phyloP scores from a whole-genome alignment of 352 stramenopile genomes.

The Pythium aphanidermatum region DNA sequence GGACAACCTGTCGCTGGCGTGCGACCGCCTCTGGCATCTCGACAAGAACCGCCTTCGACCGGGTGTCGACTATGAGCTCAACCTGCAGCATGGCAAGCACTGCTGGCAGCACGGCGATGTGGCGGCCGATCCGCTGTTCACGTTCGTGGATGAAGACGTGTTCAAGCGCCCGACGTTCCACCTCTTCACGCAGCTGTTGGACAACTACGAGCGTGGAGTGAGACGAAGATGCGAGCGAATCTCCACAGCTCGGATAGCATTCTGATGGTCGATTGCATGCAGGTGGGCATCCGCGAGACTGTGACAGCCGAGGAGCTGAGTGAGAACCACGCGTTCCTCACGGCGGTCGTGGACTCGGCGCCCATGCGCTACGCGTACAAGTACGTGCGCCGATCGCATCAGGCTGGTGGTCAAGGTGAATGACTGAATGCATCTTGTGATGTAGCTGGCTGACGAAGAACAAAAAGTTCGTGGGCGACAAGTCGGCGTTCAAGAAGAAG shows the following conservation, averaged over 20 bases:
- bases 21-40: constrained; percentile 91
- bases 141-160: constrained; percentile 76
- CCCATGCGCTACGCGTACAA: constrained; percentile 93
- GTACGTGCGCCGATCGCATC: constrained; percentile 38
- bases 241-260: too few species aligned
- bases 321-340: constrained; percentile 91
- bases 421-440: not conserved
- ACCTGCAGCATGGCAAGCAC: constrained; percentile 91
- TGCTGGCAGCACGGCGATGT: constrained; percentile 85
- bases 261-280: not conserved
- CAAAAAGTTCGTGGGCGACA: constrained; percentile 73
- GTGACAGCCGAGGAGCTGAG: constrained; percentile 81
- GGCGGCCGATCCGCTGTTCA: constrained; percentile 89
- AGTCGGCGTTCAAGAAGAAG: constrained; percentile 83
- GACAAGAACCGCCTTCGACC: constrained; percentile 88
- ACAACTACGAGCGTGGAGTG: constrained; percentile 84
- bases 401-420: constrained; percentile 19
- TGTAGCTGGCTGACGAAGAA: constrained; percentile 77
- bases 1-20: constrained; percentile 52
- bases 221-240: too few species aligned
- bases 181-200: constrained; percentile 87
- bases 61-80: constrained; percentile 89
- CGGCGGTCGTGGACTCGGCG: constrained; percentile 88
- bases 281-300: constrained; percentile 83
- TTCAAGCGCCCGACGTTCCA: constrained; percentile 90